Base-by-base conservation (phyloP, 176 grass and related monocot genomes). In the Lolium multiflorum region DNA sequence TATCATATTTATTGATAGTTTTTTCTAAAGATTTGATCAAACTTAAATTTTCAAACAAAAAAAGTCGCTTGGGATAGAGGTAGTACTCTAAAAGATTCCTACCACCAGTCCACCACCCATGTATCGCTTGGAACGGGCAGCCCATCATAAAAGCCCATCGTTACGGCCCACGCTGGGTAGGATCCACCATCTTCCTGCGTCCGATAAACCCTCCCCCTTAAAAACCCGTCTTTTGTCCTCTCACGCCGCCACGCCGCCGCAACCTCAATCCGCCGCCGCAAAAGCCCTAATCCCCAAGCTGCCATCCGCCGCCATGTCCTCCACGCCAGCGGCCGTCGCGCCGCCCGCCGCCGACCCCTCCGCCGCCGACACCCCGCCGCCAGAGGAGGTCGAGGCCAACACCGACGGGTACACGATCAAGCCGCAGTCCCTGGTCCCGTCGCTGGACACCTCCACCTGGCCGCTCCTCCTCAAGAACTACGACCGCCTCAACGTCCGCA, bases 401-500 rank as follows among this genome's bases (percentile, higher is more conserved):
- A 70, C 75, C 10, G 85, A 90, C 44, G 95, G 89, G 65, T 98
- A 85, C 80, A 56, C 93, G 20, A 98, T 98, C 71, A 98, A 95
- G 82, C 88, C 91, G 2, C 91, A 92, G 37, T 84, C 86, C 10
- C 31, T 93, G 58, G 81, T 84, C 2, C 85, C 88, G 6, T 26
- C 89, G 10, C 82, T 95, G 13, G 90, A 95, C 71, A 89, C 96
- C 41, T 95, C 90, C 0, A 78, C 78, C 1, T 98, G 96, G 93
- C 91, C 86, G 15, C 87, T 94, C 74, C 90, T 92, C 11, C 87
- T 98, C 2, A 94, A 95, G 90, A 94, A 98, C 90, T 98, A 98
- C 84, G 90, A 87, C 64, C 93, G 90, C 47, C 93, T 98, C 60
- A 98, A 91, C 79, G 92, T 98, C 18, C 91, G 92, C 70, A 92